Base-by-base conservation (phyloP, 768 basidiomycete species). In the Amanita rimosa region DNA sequence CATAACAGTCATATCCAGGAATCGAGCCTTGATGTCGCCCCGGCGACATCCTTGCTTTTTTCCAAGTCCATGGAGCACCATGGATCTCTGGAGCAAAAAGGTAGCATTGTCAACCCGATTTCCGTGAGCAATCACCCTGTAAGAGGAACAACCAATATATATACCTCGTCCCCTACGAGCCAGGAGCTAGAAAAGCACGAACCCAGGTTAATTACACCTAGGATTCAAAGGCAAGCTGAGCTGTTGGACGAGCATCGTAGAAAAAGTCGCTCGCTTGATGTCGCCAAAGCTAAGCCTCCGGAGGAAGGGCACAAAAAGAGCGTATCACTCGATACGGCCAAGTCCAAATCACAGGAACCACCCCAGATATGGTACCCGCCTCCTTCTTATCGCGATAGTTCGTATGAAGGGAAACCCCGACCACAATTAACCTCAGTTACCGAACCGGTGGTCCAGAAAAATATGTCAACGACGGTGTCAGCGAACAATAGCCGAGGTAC, bases 281-380 rank as follows among this genome's bases (percentile, higher is more conserved):
- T 16, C 14, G 26, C 24, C 9, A 48, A 40, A 40, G 3, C 29
- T 3, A 40, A 21, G 3, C 37, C 47, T 29, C 47, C 19, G 1
- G 37, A 48, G 5, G 49, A 43, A 27, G 40, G n/a, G 33, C 49
- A 50, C 39, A 50, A 36, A 22, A 50, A 43, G 41, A 43, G 47
- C 7, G 26, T 81, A 10, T 83, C 83, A 1, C 70, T 83, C 14
- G 76, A 76, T 3, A 74, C 67, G 0, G 74, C 73, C 8, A 63
- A 70, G 50, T 59, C 72, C 34, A 71, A 71, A 45, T 67, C 69
- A 14, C 51, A 54, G 33, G 71, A 71, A 11, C 62, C 68, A 14
- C 67, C 68, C 14, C 64, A 65, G 44, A 65, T 63, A 53, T 66
- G 67, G 26, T 54, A 65, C 36, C 47, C 47, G 7, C 22, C 45